Base-by-base conservation (phyloP, 257 asterid species). In the Gentiana dahurica region DNA sequence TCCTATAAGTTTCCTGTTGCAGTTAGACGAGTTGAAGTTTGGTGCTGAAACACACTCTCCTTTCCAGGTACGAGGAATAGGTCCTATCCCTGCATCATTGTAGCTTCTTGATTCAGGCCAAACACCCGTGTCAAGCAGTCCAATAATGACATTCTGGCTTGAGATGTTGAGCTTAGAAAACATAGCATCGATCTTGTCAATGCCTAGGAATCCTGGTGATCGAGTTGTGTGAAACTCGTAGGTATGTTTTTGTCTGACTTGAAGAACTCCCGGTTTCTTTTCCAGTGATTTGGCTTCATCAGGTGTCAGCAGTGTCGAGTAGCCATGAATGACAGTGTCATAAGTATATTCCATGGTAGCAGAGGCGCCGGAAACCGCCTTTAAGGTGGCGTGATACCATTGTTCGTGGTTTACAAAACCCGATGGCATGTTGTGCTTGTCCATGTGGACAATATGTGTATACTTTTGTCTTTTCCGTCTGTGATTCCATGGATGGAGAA, bases 161-260 rank as follows among this genome's bases (percentile, higher is more conserved):
- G 61, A 64, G 8, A 73, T 67, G 69, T 59, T 60, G 4, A 81
- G 57, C 38, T 58, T 62, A 3, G 71, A 77, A 13, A 62, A 36
- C 60, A 49, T 54, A 32, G 55, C 57, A 35, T 70, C 79, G 7
- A 61, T 57, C 59, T 71, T 73, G 49, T 62, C 76, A 12, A 86
- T 79, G 24, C 87, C 89, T 1, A 86, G 86, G 62, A 86, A 86
- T 55, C 71, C 79, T 0, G 95, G 94, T 54, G 95, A 75, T 65
- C 94, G 74, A 49, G 95, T 86, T 51, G 95, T 86, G 68, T 83
- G 94, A 61, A 83, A 83, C 50, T 77, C 54, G 8, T 78, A 81
- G 10, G 10, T 61, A 44, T 57, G 46, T 36, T 81, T 88, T 70
- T 79, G 84, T 9, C 79, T 84, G 71, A 86, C 66, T 9, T 70